Base-by-base conservation (phyloP, 805 yeast genomes). In the Candida ipomoeae region DNA sequence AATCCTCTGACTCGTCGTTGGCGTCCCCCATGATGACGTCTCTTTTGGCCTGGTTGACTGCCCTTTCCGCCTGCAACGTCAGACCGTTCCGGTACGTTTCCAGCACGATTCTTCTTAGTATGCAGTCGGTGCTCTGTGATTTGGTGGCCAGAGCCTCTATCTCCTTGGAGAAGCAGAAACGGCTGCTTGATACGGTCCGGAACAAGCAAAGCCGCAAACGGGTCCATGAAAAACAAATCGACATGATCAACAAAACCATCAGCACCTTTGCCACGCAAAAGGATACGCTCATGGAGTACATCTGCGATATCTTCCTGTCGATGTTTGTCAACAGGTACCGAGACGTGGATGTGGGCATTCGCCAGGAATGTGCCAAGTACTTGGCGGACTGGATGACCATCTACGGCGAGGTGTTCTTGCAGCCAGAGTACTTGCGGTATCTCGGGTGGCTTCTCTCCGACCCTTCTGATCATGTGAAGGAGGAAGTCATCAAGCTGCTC, bases 401-500 rank as follows among this genome's bases (percentile, higher is more conserved):
- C 6, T 79, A 78, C 53, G 95, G 96, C 0, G 90, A 85, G 50
- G 69, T 74, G 48, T 89, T 87, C 59, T 78, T 86, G 55, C 86
- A 82, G 53, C 83, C 85, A 11, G 71, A 83, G 1, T 88, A 83
- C 60, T 73, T 89, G 55, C 78, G 90, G 54, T 88, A 87, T 64
- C 77, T 87, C 60, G 96, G 96, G 4, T 87, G 95, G 95, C 71
- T 88, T 33, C 69, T 91, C 39, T 83, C 91, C n/a, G 97, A 90
- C 61, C 71, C 81, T 2, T 76, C 79, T 14, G 65, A 78, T 10
- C 54, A 62, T 3, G 95, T 88, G 1, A 76, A 96, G 56, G 62
- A 74, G 7, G 89, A 87, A 57, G 90, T 83, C 1, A 62, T 86
- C 23, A 80, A 74, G 56, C 74, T 78, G 3, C 67, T 90, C 40